Percentiles rank a stretch among this genome's conserved stretches.
Evolutionary conservation across 2,329 filamentous ascomycete genomes (phyloP).

Genomic region (Myriosclerotinia scirpicola): DNA sequence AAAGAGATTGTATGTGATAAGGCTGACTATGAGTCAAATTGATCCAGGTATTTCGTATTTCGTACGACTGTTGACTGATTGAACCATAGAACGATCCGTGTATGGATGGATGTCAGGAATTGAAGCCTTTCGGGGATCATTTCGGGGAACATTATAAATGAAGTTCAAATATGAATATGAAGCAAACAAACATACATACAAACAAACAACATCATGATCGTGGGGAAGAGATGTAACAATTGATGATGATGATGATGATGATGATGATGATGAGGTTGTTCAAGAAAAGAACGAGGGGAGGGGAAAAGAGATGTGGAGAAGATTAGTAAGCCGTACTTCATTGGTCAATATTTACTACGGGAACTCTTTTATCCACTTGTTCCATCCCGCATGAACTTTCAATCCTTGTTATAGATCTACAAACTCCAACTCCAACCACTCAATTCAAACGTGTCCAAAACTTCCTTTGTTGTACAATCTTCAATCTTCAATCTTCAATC

Average conservation of each 20-base stretch:
- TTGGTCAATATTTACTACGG: neutral
- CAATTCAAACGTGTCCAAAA: slow-evolving; percentile 7
- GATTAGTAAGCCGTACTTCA: neutral
- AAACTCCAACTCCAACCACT: neutral
- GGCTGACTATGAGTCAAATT: slow-evolving; percentile 11
- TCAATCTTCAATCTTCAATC: too few relatives aligned
- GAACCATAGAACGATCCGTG: neutral
- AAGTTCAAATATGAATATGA: neutral
- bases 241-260: neutral
- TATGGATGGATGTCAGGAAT: neutral
- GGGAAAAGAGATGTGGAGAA: neutral
- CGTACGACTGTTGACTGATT: neutral
- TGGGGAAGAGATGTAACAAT: neutral
- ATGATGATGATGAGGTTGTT: neutral
- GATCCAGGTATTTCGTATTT: neutral
- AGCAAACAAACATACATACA: neutral
- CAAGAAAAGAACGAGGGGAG: neutral
- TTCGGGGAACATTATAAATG: neutral
- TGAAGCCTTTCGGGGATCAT: neutral
- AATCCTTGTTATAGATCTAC: neutral
- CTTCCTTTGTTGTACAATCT: neutral
- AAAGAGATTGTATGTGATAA: neutral
- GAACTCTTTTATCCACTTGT: neutral
- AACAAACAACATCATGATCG: neutral
- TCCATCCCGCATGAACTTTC: neutral